Evolutionary conservation across 192 early-diverging fungal genomes (phyloP).

Genomic region (Backusella tarrabulga): DNA sequence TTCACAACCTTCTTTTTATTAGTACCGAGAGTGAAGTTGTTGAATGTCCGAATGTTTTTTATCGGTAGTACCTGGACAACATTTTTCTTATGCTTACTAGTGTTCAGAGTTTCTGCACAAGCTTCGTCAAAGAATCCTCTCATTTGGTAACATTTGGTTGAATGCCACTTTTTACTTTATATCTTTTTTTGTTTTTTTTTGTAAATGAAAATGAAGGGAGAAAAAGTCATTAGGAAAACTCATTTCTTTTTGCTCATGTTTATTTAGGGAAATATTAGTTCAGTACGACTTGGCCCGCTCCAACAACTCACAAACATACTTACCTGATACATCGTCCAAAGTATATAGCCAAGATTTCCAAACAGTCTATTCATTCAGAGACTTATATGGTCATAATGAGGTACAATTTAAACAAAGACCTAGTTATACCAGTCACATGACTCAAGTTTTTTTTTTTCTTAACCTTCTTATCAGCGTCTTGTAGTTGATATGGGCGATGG

Average conservation of each 20-base stretch:
- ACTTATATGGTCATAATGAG: constrained; percentile 22
- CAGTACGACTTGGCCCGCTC: not conserved
- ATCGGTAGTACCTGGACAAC: not conserved
- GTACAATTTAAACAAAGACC: not conserved
- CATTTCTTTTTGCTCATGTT: not conserved
- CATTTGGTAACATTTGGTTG: constrained; percentile 8
- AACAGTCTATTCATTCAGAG: constrained; percentile 18
- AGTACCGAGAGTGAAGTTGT: not conserved
- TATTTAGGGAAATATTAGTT: constrained; percentile 7
- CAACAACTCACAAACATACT: not conserved
- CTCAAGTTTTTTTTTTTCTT: not conserved
- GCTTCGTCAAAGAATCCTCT: constrained; percentile 8
- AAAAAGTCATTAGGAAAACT: not conserved
- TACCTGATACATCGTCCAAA: constrained; percentile 11
- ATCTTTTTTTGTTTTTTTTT: not conserved
- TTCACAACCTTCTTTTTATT: not conserved
- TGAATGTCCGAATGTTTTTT: constrained; percentile 2
- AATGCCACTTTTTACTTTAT: not conserved
- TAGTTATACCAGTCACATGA: not conserved
- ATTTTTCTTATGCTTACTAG: not conserved
- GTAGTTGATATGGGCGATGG: constrained; percentile 30
- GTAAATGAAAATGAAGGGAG: not conserved
- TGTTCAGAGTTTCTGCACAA: constrained; percentile 1
- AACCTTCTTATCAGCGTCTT: constrained; percentile 6
- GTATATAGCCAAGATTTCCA: constrained; percentile 25